These are phyloP conservation scores for Phaffia australis DNA, from an alignment of 768 basidiomycete species.

Conservation along the genomic window DNA sequence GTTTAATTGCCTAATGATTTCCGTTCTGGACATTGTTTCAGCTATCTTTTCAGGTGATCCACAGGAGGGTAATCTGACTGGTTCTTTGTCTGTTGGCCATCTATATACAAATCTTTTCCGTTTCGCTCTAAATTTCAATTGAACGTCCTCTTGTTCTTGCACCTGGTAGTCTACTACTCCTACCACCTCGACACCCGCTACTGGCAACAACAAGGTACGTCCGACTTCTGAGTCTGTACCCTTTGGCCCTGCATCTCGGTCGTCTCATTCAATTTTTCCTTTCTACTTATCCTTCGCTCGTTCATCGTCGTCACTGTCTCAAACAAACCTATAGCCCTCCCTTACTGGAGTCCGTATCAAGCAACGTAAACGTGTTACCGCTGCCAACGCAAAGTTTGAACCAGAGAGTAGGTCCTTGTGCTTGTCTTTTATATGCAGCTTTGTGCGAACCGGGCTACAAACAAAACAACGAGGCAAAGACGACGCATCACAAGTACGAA, in stretches of 20 bases:
- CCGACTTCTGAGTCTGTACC: neutral
- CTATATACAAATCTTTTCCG: too few relatives aligned
- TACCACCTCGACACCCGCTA: constrained; percentile 8
- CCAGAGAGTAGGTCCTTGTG: constrained; percentile 18
- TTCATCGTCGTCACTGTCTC: too few relatives aligned
- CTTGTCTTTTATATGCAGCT: neutral
- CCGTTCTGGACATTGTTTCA: neutral
- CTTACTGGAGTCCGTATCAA: constrained; percentile 26
- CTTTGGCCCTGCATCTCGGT: neutral
- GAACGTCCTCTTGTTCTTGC: neutral
- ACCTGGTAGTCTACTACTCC: neutral
- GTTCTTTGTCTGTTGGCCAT: too few relatives aligned
- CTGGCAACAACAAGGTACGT: constrained; percentile 12
- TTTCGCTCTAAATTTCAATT: too few relatives aligned
- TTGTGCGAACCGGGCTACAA: neutral
- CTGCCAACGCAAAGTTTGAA: constrained; percentile 31
- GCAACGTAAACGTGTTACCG: constrained; percentile 28
- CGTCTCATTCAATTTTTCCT: neutral
- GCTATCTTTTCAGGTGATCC: neutral
- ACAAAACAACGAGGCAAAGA: neutral
- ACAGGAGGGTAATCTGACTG: too few relatives aligned
- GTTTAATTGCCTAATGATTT: neutral
- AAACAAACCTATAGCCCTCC: constrained; percentile 16
- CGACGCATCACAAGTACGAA: too few relatives aligned
- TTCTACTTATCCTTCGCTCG: neutral